phyloP scores from a whole-genome alignment of 2,329 filamentous ascomycete genomes.

The Rhytidhysteron rufulum region DNA sequence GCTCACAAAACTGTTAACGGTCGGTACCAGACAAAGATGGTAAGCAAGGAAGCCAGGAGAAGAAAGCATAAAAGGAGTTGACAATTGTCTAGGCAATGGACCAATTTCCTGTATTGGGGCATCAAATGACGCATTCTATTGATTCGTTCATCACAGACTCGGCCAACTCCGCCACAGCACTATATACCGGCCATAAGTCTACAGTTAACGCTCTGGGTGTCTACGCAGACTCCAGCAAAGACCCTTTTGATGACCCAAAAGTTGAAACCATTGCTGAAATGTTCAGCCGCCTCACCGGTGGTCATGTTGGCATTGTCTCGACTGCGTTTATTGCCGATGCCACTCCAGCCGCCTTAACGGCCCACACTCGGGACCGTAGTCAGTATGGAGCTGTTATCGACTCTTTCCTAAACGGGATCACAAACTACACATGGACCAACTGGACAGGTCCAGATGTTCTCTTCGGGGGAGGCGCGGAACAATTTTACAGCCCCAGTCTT shows the following conservation, averaged over 20 bases:
- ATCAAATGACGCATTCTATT: slow-evolving; percentile 85
- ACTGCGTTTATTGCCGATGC: slow-evolving; percentile 82
- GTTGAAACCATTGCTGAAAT: slow-evolving; percentile 80
- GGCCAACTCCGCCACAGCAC: slow-evolving; percentile 76
- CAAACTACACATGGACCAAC: slow-evolving; percentile 77
- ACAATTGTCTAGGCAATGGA: slow-evolving; percentile 56
- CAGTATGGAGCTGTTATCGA: slow-evolving; percentile 71
- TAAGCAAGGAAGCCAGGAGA: slow-evolving; percentile 5
- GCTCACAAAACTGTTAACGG: slow-evolving; percentile 81
- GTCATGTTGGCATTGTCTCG: slow-evolving; percentile 61
- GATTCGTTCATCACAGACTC: slow-evolving; percentile 84
- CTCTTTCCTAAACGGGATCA: slow-evolving; percentile 69
- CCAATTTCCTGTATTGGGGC: slow-evolving; percentile 78
- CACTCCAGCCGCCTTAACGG: slow-evolving; percentile 62
- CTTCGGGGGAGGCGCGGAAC: slow-evolving; percentile 78
- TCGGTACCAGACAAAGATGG: slow-evolving; percentile 70
- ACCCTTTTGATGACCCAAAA: slow-evolving; percentile 78
- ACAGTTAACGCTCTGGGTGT: slow-evolving; percentile 79
- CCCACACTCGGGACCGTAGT: slow-evolving; percentile 66
- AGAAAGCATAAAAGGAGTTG: not conserved
- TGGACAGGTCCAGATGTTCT: slow-evolving; percentile 74
- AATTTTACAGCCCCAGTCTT: slow-evolving; percentile 59
- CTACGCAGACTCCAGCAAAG: slow-evolving; percentile 71
- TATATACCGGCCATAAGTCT: slow-evolving; percentile 81
- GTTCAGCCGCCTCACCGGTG: slow-evolving; percentile 64